Evolutionary conservation across 1,139 yeast genomes (phyloP), one percentile per base, ranked within the genome.

Genomic region (Blastobotrys illinoisensis): DNA sequence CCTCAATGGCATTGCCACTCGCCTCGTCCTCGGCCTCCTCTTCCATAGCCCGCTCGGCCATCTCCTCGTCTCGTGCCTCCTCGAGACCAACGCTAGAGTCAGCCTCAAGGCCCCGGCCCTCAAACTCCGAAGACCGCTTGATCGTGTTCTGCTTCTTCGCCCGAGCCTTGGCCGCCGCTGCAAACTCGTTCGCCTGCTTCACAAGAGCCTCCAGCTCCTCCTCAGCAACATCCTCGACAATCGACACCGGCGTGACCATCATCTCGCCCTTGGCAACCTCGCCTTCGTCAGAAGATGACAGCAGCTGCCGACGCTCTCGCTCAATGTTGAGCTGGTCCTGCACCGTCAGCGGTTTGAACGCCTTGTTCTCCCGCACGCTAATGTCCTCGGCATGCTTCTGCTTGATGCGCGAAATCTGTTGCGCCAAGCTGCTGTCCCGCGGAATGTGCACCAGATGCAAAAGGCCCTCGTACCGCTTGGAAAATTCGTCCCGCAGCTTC

Each of bases 271-370:
- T 68, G 52, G 74, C 73, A 9, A 75, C 76, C 23, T 77, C 77
- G 14, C 71, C 73, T 1, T 82, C 80, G 61, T 82, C 77, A 0
- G 67, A 72, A 0, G 91, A 84, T 16, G 74, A 70, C 52, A 88
- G 68, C 47, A 86, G 70, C 61, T 78, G 78, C 36, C 56, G 45
- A 68, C 97, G 80, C 63, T 78, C 78, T 60, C 79, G 77, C 68
- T 91, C 97, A 65, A 87, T 70, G 60, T 77, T 78, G 36, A 89
- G 74, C 70, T 89, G 97, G 66, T 90, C 96, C 1, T 79, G 80
- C 18, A 87, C 73, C 0, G 87, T 83, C 51, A 85, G 71, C 7
- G 79, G 77, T 54, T 78, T 76, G 40, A 32, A 32, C 3, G 40
- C 11, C 40, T 32, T 32, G 16, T 13, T n/a, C 40, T 11, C 40